phyloP scores from a whole-genome alignment of 495 filamentous ascomycete species.

The Hyaloscypha bicolor region DNA sequence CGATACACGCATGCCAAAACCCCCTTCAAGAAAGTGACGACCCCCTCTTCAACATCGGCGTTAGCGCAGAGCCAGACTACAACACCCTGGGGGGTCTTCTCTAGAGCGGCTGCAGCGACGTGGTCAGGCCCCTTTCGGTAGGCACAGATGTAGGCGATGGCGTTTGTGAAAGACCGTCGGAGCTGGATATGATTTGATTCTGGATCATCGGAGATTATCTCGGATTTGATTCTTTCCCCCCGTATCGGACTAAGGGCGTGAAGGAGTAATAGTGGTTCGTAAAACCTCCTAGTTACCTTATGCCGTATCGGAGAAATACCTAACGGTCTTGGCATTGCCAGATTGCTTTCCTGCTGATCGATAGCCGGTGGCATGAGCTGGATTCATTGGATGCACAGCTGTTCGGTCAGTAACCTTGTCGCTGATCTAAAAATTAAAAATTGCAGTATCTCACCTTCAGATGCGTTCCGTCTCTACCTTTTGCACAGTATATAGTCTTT shows the following conservation, averaged over 20 bases:
- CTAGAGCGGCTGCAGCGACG: slow-evolving; percentile 17
- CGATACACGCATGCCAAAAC: slow-evolving; percentile 1
- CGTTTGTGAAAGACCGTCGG: slow-evolving; percentile 10
- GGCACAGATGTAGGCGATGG: slow-evolving; percentile 19
- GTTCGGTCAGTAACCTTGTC: background rate
- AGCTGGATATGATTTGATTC: slow-evolving; percentile 6
- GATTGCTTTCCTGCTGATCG: background rate
- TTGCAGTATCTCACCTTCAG: too few relatives aligned
- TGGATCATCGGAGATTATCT: background rate
- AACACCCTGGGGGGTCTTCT: slow-evolving; percentile 12
- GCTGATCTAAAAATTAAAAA: too few relatives aligned
- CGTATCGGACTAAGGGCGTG: background rate
- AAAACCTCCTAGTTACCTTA: background rate
- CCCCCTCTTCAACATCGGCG: background rate
- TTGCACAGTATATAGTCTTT: too few relatives aligned
- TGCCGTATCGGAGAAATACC: background rate
- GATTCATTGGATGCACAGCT: background rate
- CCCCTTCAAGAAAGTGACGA: background rate
- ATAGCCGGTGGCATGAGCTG: background rate
- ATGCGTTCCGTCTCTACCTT: too few relatives aligned
- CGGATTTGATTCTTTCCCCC: slow-evolving; percentile 2
- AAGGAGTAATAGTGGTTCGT: background rate
- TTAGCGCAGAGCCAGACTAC: slow-evolving; percentile 19
- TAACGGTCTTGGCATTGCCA: background rate
- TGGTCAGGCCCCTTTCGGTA: slow-evolving; percentile 5